These are phyloP conservation scores for Vitis amurensis DNA, from an alignment of 164 flowering plant species.

Conservation along the genomic window DNA sequence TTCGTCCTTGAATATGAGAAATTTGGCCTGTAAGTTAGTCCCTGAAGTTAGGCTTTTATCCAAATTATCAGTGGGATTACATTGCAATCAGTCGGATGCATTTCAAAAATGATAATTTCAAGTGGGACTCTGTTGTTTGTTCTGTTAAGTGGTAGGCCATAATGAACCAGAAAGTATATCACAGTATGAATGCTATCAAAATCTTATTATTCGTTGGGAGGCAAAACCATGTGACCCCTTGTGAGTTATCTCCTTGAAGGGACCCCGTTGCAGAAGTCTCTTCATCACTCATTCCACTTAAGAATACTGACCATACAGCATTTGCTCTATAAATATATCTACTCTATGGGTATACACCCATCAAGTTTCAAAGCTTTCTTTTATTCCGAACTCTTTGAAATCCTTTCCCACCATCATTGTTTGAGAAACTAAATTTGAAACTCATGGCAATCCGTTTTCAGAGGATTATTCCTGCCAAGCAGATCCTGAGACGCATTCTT, in stretches of 20 bases:
- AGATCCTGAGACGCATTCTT: conserved; percentile 1
- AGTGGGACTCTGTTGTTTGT: too few relatives aligned
- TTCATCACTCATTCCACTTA: not conserved
- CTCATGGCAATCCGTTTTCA: conserved; percentile 3
- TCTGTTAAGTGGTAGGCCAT: not conserved
- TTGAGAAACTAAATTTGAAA: not conserved
- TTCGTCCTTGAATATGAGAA: too few relatives aligned
- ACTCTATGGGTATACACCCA: not conserved
- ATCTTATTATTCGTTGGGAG: not conserved
- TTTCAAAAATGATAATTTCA: too few relatives aligned
- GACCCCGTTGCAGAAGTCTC: not conserved
- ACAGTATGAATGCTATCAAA: not conserved
- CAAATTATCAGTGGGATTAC: too few relatives aligned
- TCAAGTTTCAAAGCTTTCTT: not conserved
- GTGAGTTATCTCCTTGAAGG: not conserved
- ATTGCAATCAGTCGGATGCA: too few relatives aligned
- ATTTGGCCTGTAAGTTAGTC: too few relatives aligned
- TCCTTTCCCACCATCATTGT: not conserved
- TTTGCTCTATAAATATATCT: too few relatives aligned
- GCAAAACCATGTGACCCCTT: not conserved
- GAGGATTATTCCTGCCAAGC: not conserved
- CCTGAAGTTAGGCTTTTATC: too few relatives aligned
- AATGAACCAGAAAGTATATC: not conserved
- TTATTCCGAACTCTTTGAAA: not conserved
- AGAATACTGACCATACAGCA: not conserved